Conservation (phyloP, 176 grass and related monocot species). For the Eremochloa ophiuroides region DNA sequence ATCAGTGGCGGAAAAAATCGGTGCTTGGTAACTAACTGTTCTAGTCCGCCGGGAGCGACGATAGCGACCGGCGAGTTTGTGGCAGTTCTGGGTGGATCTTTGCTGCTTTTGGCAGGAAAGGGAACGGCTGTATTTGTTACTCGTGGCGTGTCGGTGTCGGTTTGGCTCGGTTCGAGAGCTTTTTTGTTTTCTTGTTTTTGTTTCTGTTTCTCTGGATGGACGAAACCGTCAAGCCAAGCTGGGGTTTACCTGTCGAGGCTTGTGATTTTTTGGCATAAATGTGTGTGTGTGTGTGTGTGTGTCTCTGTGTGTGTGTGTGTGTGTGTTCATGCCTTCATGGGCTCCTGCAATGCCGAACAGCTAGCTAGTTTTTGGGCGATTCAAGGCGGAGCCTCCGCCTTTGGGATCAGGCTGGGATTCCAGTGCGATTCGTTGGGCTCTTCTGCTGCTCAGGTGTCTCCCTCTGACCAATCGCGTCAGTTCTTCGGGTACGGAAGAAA, state of each 20-base stretch:
- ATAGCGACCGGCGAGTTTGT: not conserved
- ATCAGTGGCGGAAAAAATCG: not conserved
- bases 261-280: not conserved
- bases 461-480: conserved; percentile 18
- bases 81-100: conserved; percentile 17
- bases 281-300: too few species aligned
- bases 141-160: not conserved
- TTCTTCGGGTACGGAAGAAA: not conserved
- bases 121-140: not conserved
- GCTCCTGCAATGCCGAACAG: not conserved
- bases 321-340: not conserved
- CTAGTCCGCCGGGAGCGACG: not conserved
- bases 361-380: not conserved
- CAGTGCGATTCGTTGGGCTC: not conserved
- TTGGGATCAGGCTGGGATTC: conserved; percentile 1
- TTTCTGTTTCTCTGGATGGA: not conserved
- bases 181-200: not conserved
- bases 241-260: conserved; percentile 5
- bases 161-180: not conserved
- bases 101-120: conserved; percentile 16
- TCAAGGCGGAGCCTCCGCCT: not conserved
- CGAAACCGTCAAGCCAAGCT: not conserved
- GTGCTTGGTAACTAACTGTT: not conserved
- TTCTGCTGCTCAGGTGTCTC: not conserved
- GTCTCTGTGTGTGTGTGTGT: not conserved